Evolutionary conservation across 208 protist genomes (phyloP), one percentile per base, ranked within the genome.

Genomic region (Angomonas desouzai): DNA sequence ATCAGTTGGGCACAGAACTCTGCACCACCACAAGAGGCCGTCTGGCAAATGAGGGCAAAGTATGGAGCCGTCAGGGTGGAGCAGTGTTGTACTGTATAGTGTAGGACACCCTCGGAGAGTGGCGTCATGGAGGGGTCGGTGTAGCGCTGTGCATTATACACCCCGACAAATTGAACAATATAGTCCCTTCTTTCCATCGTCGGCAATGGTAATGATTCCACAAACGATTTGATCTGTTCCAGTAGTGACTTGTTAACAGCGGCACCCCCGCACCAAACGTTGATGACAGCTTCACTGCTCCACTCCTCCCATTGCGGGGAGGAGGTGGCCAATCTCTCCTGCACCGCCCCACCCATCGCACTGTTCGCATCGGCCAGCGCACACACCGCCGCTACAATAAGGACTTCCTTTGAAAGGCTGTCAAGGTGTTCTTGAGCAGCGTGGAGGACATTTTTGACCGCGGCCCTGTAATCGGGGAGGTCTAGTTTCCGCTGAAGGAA

Each of bases 1-100:
- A 68, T 49, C 3, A 83, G 51, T 11, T n/a, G 51, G 3, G 62
- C 33, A 0, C 69, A 53, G 40, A 83, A 66, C 16, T 22, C 60
- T 1, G 25, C 43, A 18, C 30, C 25, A 9, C 55, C 38, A n/a
- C 48, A 61, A 10, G 55, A 29, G 36, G 3, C 29, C 49, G 70
- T 73, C 0, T 74, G 64, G 7, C 48, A 32, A 0, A 62, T 72
- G 43, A 73, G 63, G 3, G 55, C 43, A 30, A 62, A 63, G 0
- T 60, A 43, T 1, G 60, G 28, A 1, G 75, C 60, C 2, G 43
- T 62, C 1, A 61, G 33, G 7, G 45, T 36, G 32, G 64, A n/a
- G 4, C 18, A 25, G 0, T 48, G 23, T 29, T 63, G 45, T 18
- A 33, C 18, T 3, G 18, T 4, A 30, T 56, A 57, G 33, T 51